Evolutionary conservation across 495 filamentous ascomycete species (phyloP).

Genomic region (Hypoxylon perforatum): DNA sequence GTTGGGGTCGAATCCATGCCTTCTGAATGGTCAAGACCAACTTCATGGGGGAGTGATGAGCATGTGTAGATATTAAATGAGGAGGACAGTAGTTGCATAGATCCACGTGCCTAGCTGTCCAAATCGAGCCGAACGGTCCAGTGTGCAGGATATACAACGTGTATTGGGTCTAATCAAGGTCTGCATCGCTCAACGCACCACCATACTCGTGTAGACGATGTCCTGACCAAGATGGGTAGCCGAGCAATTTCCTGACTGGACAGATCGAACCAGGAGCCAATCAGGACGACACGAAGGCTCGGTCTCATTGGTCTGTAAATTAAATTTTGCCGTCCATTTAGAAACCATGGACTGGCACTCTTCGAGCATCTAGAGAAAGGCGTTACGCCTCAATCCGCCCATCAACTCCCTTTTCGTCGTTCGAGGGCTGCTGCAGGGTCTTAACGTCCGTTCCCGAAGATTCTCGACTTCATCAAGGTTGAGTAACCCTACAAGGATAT

Average conservation of each 20-base stretch:
- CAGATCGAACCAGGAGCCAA: constrained; percentile 29
- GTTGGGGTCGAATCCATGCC: constrained; percentile 24
- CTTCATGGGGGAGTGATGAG: constrained; percentile 19
- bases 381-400: constrained; percentile 34
- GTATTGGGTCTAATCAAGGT: constrained; percentile 23
- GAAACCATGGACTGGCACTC: constrained; percentile 24
- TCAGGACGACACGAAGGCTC: constrained; percentile 22
- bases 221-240: constrained; percentile 29
- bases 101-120: constrained; percentile 36
- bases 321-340: constrained; percentile 42
- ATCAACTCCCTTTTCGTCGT: constrained; percentile 30
- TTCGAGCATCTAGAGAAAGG: constrained; percentile 24
- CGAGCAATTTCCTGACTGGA: constrained; percentile 30
- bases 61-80: constrained; percentile 40
- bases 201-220: constrained; percentile 20
- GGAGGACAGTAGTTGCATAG: constrained; percentile 18
- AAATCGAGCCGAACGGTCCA: constrained; percentile 28
- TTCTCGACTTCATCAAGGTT: constrained; percentile 32
- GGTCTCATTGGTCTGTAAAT: constrained; percentile 41
- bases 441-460: constrained; percentile 25
- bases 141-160: constrained; percentile 25
- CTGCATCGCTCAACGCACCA: constrained; percentile 23
- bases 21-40: constrained; percentile 31
- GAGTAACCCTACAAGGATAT: constrained; percentile 25
- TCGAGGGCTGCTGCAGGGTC: constrained; percentile 20